Evolutionary conservation across 2,329 filamentous ascomycete genomes (phyloP), one percentile per base, ranked within the genome.

Genomic region (Paecilomyces variotii): DNA sequence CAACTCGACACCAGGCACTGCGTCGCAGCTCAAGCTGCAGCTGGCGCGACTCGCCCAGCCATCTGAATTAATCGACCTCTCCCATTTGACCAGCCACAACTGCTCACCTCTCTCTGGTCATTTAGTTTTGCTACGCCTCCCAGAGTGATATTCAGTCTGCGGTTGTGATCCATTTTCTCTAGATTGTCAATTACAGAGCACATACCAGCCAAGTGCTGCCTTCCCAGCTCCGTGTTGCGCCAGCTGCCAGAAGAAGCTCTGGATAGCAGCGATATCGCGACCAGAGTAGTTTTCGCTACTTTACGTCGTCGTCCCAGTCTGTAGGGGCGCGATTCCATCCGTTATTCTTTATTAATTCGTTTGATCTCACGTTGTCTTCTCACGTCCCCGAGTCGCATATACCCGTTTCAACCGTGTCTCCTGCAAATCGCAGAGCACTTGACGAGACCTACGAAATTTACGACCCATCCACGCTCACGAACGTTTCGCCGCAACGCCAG

Each of bases 371-470:
- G 67, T 71, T 78, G 74, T 73, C 71, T 60, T 68, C 67, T 58
- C 64, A 67, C 65, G 57, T 60, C 39, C 63, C 66, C 59, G 63
- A 62, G 56, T 55, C 53, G 26, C 57, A 62, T 63, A 61, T 60
- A 60, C 62, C 63, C 63, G 59, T 67, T 56, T 62, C 67, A 69
- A 68, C 68, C 66, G 76, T 81, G 79, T 78, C 78, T 75, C 71
- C 67, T 67, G 68, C 67, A 68, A 66, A 64, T 64, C 68, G 63
- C 62, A 65, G 67, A 71, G 68, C 69, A 57, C 72, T 75, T 82
- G 72, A 83, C 80, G 80, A 83, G 73, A 71, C 74, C 72, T 70
- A 82, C 81, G 80, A 82, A 64, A 64, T 76, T 78, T 69, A 83
- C 81, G 78, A 81, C 71, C 74, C 70, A 59, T 63, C 68, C 68